Conservation (phyloP, 1,284 basidiomycete genomes). For the Uromyces viciae-fabae region DNA sequence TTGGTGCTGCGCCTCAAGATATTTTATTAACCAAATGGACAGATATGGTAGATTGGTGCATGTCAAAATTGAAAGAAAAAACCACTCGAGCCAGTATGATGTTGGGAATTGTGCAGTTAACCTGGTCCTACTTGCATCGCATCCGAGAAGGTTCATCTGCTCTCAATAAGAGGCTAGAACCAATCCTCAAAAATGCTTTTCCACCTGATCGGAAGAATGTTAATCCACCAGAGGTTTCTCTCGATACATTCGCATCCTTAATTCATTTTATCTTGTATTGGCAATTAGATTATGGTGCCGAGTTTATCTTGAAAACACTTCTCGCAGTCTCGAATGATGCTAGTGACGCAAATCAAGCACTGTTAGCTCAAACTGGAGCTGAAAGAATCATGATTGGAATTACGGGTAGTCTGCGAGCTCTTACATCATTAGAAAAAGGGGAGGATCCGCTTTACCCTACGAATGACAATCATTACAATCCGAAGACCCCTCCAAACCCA, state of each 20-base stretch:
- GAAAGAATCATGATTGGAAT: conserved; percentile 43
- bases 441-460: conserved; percentile 39
- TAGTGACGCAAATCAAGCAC: conserved; percentile 12
- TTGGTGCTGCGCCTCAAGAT: conserved; percentile 82
- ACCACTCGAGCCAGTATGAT: conserved; percentile 68
- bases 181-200: conserved; percentile 73
- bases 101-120: conserved; percentile 74
- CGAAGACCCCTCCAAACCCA: background rate
- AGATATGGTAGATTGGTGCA: conserved; percentile 22
- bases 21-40: conserved; percentile 80
- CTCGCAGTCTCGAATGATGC: conserved; percentile 32
- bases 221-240: conserved; percentile 69
- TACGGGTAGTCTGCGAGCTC: conserved; percentile 38
- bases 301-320: conserved; percentile 63
- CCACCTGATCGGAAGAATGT: conserved; percentile 66
- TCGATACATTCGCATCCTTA: conserved; percentile 73
- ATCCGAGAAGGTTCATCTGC: conserved; percentile 79
- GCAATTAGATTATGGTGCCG: conserved; percentile 79
- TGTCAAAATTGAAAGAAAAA: conserved; percentile 63
- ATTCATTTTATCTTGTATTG: conserved; percentile 78
- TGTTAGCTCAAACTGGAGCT: conserved; percentile 40
- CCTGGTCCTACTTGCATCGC: conserved; percentile 92
- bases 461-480: conserved; percentile 8
- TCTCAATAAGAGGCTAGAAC: conserved; percentile 72
- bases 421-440: conserved; percentile 39